phyloP scores from a whole-genome alignment of 352 stramenopile species.

The Phytopythium kandeliae region DNA sequence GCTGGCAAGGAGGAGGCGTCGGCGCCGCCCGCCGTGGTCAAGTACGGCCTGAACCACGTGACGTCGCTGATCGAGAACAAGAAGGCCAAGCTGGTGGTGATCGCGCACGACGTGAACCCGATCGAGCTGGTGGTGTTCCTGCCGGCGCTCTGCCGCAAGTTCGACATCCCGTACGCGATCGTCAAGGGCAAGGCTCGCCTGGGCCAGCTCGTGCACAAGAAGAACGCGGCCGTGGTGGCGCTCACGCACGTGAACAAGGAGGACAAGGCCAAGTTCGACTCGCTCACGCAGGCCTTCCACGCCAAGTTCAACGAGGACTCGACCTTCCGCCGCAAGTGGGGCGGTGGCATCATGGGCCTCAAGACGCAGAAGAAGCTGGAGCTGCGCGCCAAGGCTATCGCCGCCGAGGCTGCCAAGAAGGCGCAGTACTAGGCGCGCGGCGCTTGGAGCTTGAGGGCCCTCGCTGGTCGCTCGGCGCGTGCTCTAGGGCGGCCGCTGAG shows the following conservation, averaged over 20 bases:
- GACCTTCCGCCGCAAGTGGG: slow-evolving; percentile 94
- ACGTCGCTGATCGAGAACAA: slow-evolving; percentile 99
- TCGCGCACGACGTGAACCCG: slow-evolving; percentile 98
- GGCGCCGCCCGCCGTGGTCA: slow-evolving; percentile 90
- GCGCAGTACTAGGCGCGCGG: slow-evolving; percentile 95
- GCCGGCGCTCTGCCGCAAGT: slow-evolving; percentile 97
- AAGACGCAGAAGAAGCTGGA: slow-evolving; percentile 99
- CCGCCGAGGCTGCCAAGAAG: slow-evolving; percentile 98
- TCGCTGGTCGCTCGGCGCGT: slow-evolving; percentile 1
- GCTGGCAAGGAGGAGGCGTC: slow-evolving; percentile 90
- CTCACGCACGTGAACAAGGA: slow-evolving; percentile 98
- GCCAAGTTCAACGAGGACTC: slow-evolving; percentile 98
- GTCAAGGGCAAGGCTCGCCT: slow-evolving; percentile 99
- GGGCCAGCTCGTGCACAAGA: slow-evolving; percentile 98
- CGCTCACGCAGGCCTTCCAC: slow-evolving; percentile 90
- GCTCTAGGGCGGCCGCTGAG: slow-evolving; percentile 1
- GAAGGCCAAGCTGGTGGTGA: slow-evolving; percentile 99
- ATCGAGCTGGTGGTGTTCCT: slow-evolving; percentile 98
- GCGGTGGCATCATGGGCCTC: slow-evolving; percentile 99
- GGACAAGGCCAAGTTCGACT: slow-evolving; percentile 96
- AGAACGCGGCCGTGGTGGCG: slow-evolving; percentile 94
- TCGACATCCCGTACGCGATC: slow-evolving; percentile 99
- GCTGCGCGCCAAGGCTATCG: slow-evolving; percentile 96
- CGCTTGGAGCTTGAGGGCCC: too few relatives aligned
- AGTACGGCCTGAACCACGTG: slow-evolving; percentile 99